Percentiles rank a stretch among this genome's conserved stretches.
Conservation (phyloP, 441 rosid species). For the Monsonia emarginata region DNA sequence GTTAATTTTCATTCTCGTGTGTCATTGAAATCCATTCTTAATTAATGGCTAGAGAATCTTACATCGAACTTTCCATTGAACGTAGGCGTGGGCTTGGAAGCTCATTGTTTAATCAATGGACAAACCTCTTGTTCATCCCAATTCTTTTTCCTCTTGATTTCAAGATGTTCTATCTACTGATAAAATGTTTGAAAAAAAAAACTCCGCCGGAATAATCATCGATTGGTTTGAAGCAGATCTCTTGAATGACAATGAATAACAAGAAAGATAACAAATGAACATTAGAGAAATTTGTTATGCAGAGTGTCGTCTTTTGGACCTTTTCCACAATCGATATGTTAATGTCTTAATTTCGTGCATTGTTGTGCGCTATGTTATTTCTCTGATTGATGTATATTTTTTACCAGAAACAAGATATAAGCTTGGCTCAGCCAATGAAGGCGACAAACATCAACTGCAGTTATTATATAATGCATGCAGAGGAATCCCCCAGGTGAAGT, state of each 20-base stretch:
- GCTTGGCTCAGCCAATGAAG: slow-evolving; percentile 36
- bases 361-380: slow-evolving; percentile 13
- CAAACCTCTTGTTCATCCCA: background rate
- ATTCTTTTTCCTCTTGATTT: background rate
- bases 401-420: slow-evolving; percentile 33
- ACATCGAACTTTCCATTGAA: background rate
- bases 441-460: slow-evolving; percentile 42
- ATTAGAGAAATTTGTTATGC: background rate
- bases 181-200: too few species aligned
- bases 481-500: slow-evolving; percentile 42
- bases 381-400: background rate
- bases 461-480: slow-evolving; percentile 43
- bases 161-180: background rate
- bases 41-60: background rate
- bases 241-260: background rate
- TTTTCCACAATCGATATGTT: too few species aligned
- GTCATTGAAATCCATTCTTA: background rate
- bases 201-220: too few species aligned
- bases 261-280: background rate
- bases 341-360: too few species aligned
- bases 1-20: background rate
- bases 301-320: too few species aligned
- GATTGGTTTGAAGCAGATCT: background rate
- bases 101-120: background rate
- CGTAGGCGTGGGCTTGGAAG: background rate